Base-by-base conservation (phyloP, 345 rosid species). In the Carallia brachiata region DNA sequence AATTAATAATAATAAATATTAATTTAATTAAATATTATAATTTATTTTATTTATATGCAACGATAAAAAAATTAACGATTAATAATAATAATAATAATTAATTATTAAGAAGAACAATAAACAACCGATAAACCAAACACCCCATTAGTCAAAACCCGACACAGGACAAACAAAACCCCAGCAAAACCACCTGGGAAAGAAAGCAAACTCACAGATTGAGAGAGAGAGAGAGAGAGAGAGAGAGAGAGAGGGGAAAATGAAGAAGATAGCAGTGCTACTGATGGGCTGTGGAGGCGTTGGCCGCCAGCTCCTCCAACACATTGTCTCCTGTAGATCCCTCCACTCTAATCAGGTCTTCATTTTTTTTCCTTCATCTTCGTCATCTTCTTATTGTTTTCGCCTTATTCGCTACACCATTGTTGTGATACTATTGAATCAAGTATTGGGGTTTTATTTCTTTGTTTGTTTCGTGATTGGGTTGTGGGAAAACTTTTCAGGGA, bases 231-330 rank as follows among this genome's bases (percentile, higher is more conserved):
- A 47, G 8, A 66, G n/a, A n/a, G n/a, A n/a, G n/a, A n/a, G 7
- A 62, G 34, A 27, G 17, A 0, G 2, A 18, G 32, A 19, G 6
- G 5, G 7, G 28, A 4, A 52, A 13, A 90, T 82, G 96, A 94
- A 89, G 91, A 71, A 57, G 23, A 92, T 92, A 47, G 78, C 97
- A 61, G 47, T 89, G 79, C 68, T 95, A 75, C 79, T 90, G 67
- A 76, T 90, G 81, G 97, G 97, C 0, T 87, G 97, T 30, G 99
- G 97, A 55, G 97, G 92, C 70, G 99, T 95, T 59, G 99, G 99
- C 37, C 89, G 97, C 7, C 86, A 90, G 36, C 88, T 94, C 70
- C 89, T 92, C 74, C 89, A 80, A 50, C 97, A 89, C 87, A 86
- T 87, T 68, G 83, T 90, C 76, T 90, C 91, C 74, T 90, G 89